A percentile compares a stretch with the other conserved stretches of the same genome.
Evolutionary conservation across 352 stramenopile species (phyloP).

Genomic region (Phytophthora colocasiae): DNA sequence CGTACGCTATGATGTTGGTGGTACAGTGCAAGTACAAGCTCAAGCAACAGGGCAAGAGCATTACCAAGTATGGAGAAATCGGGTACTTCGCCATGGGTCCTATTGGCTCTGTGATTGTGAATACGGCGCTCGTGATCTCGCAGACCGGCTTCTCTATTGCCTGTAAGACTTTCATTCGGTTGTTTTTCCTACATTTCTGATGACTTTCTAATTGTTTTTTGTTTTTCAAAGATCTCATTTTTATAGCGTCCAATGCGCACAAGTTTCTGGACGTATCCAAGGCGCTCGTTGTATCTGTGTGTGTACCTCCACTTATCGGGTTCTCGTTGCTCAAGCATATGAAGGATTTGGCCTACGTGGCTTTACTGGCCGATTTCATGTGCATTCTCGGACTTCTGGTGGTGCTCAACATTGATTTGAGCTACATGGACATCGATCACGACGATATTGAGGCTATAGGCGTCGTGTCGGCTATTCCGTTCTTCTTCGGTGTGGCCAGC

Average conservation of each 20-base stretch:
- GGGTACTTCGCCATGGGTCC: constrained; percentile 79
- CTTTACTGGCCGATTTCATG: constrained; percentile 89
- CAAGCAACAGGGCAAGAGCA: constrained; percentile 47
- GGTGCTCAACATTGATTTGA: constrained; percentile 86
- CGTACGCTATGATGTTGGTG: constrained; percentile 81
- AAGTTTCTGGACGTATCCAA: constrained; percentile 73
- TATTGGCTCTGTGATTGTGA: constrained; percentile 75
- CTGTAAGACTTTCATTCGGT: constrained; percentile 50
- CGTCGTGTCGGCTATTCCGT: constrained; percentile 72
- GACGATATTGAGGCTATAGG: constrained; percentile 65
- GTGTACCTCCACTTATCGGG: constrained; percentile 66
- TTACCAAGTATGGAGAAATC: constrained; percentile 89
- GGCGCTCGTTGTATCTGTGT: constrained; percentile 60
- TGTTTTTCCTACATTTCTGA: not conserved
- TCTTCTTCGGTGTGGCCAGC: constrained; percentile 90
- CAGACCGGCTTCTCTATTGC: constrained; percentile 92
- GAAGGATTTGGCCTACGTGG: constrained; percentile 88
- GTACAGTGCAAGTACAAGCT: constrained; percentile 86
- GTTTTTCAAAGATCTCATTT: constrained; percentile 81
- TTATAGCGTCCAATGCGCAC: constrained; percentile 90
- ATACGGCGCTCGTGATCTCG: constrained; percentile 85
- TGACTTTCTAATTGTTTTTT: constrained; percentile 1
- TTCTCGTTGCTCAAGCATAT: constrained; percentile 91
- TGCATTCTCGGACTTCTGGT: constrained; percentile 87
- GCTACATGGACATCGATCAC: constrained; percentile 64